Percentiles rank a stretch among this genome's conserved stretches.
phyloP scores from a whole-genome alignment of 2,329 filamentous ascomycete species.

The Hypoxylon sp. region DNA sequence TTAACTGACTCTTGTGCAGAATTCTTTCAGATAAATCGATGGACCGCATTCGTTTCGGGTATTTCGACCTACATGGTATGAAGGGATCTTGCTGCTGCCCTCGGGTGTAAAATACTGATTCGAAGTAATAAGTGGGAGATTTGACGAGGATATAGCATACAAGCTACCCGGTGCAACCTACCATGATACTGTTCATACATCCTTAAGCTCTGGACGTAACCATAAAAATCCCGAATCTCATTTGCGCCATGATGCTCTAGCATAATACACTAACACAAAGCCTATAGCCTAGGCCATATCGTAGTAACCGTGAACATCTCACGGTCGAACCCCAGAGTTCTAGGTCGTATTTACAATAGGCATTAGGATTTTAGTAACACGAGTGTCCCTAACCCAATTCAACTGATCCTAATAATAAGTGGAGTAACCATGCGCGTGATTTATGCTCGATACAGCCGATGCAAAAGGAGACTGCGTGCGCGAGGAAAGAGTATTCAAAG shows the following conservation, averaged over 20 bases:
- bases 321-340: constrained; percentile 23
- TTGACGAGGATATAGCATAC: neutral
- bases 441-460: constrained; percentile 34
- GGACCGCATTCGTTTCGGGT: neutral
- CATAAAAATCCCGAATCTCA: constrained; percentile 20
- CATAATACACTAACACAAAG: constrained; percentile 22
- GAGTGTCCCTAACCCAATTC: constrained; percentile 17
- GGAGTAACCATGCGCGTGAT: constrained; percentile 31
- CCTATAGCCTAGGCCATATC: constrained; percentile 21
- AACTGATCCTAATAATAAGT: constrained; percentile 29
- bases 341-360: constrained; percentile 41
- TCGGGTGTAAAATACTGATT: neutral
- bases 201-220: neutral
- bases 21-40: neutral
- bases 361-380: constrained; percentile 32
- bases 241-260: constrained; percentile 21
- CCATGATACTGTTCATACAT: neutral
- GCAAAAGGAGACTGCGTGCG: constrained; percentile 15
- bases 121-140: neutral
- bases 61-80: neutral
- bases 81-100: neutral
- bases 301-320: constrained; percentile 31
- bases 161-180: neutral
- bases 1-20: neutral
- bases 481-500: constrained; percentile 21